A percentile compares a stretch with the other conserved stretches of the same genome.
These are phyloP conservation scores for Discostella stelligeroides DNA, from an alignment of 108 stramenopile species.

Conservation along the genomic window DNA sequence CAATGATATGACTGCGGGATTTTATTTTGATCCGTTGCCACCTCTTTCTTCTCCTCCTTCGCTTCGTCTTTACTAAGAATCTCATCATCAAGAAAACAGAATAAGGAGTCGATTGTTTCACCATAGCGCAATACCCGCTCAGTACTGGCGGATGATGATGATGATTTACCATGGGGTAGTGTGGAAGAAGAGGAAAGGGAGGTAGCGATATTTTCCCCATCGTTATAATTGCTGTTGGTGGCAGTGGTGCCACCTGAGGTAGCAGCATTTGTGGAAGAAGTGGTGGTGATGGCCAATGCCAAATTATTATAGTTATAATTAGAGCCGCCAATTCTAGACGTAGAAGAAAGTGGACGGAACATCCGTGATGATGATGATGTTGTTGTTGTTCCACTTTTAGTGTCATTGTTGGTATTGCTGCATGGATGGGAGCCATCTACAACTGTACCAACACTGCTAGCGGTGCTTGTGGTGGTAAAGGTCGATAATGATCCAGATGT, in stretches of 20 bases:
- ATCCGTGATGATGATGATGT: no score
- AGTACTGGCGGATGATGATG: no score
- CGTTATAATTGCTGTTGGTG: neutral
- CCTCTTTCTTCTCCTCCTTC: no score
- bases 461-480: neutral
- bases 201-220: neutral
- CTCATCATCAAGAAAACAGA: constrained; percentile 54
- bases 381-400: no score
- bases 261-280: no score
- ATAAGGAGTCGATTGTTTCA: constrained; percentile 70
- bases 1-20: no score
- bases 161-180: neutral
- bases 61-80: no score
- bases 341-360: neutral
- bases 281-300: no score
- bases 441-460: no score
- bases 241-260: neutral
- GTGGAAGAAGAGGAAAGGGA: neutral
- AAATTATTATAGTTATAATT: neutral
- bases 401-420: no score
- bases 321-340: neutral
- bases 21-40: no score
- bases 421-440: no score
- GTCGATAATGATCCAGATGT: neutral
- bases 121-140: constrained; percentile 66